phyloP scores from a whole-genome alignment of 495 filamentous ascomycete species.

The Alectoria sarmentosa region DNA sequence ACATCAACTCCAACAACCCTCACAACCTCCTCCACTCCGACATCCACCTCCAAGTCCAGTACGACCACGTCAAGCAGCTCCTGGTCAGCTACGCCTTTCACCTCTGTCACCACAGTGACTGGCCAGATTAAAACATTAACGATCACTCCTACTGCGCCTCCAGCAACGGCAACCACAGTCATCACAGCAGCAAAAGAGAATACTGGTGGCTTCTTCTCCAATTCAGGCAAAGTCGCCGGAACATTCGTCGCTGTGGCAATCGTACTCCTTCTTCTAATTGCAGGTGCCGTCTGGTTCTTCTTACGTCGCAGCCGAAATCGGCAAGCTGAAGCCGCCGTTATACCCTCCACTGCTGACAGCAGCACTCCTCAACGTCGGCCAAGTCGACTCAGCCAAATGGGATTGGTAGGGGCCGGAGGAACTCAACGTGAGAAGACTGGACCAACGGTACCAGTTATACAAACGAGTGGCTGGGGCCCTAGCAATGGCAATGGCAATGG shows the following conservation, averaged over 20 bases:
- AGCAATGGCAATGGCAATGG: constrained; percentile 22
- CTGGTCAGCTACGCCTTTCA: constrained; percentile 38
- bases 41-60: constrained; percentile 25
- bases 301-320: constrained; percentile 36
- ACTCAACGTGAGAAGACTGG: constrained; percentile 27
- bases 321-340: constrained; percentile 24
- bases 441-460: constrained; percentile 26
- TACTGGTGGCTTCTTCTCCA: constrained; percentile 29
- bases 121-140: constrained; percentile 48
- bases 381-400: constrained; percentile 45
- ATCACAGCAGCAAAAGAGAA: constrained; percentile 31
- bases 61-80: constrained; percentile 21
- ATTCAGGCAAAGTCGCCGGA: constrained; percentile 46
- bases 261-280: constrained; percentile 30
- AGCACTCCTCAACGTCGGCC: constrained; percentile 32
- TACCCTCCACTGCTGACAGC: constrained; percentile 28
- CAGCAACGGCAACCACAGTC: constrained; percentile 23
- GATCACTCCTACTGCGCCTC: constrained; percentile 35
- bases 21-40: too few species aligned
- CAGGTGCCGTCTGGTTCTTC: constrained; percentile 37
- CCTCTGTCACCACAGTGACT: constrained; percentile 42
- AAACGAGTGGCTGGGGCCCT: constrained; percentile 27
- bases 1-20: constrained; percentile 26
- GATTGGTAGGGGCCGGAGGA: constrained; percentile 29
- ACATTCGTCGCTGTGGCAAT: constrained; percentile 40